These are phyloP conservation scores for Nymphaea colorata DNA, from an alignment of 164 flowering plant species.

Conservation along the genomic window DNA sequence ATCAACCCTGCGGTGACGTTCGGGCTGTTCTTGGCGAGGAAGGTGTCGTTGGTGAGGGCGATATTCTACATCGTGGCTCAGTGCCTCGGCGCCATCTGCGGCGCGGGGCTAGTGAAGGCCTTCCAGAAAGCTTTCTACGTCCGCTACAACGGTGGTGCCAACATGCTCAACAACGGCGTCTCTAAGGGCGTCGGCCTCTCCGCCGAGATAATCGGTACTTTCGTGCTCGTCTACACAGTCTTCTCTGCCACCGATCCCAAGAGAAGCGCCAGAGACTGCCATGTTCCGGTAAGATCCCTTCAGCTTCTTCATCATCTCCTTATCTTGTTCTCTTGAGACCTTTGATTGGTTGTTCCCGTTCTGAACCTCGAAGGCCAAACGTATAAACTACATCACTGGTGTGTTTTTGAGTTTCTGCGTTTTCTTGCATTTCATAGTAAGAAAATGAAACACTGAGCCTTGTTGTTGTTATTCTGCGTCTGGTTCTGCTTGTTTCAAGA, in stretches of 20 bases:
- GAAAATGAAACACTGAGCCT: too few species aligned
- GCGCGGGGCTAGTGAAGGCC: conserved; percentile 72
- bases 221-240: conserved; percentile 96
- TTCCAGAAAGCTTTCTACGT: conserved; percentile 54
- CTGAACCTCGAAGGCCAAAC: too few species aligned
- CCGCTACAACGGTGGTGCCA: conserved; percentile 68
- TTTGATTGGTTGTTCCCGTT: too few species aligned
- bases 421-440: too few species aligned
- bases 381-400: too few species aligned
- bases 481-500: too few species aligned
- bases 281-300: conserved; percentile 34
- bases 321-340: too few species aligned
- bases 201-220: conserved; percentile 93
- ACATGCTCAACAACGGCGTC: conserved; percentile 46
- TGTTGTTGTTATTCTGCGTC: too few species aligned
- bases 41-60: conserved; percentile 68
- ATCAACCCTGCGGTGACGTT: conserved; percentile 57
- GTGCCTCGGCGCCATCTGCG: conserved; percentile 84
- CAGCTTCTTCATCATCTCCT: too few species aligned
- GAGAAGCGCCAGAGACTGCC: conserved; percentile 87
- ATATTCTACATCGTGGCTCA: conserved; percentile 79
- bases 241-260: conserved; percentile 98
- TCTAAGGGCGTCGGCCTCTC: conserved; percentile 63
- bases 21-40: conserved; percentile 72
- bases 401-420: too few species aligned